A percentile compares a stretch with the other conserved stretches of the same genome.
phyloP scores from a whole-genome alignment of 2,329 filamentous ascomycete genomes.

The Pezicula carpinea region DNA sequence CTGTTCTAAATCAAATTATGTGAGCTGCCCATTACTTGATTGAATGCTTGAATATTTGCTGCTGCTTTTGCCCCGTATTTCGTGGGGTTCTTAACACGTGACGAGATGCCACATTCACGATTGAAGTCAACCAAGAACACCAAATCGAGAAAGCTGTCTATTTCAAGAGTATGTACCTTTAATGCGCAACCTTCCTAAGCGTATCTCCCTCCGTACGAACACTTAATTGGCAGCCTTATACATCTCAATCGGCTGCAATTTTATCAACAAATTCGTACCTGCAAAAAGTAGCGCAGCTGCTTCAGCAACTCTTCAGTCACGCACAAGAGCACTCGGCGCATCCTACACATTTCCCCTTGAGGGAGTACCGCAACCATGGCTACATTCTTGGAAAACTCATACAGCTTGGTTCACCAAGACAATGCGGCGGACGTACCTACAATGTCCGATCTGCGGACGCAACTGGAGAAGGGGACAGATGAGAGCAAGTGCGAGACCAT shows the following conservation, averaged over 20 bases:
- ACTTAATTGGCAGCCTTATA: slow-evolving; percentile 8
- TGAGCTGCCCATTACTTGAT: no score
- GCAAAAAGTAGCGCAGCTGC: slow-evolving; percentile 8
- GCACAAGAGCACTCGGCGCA: slow-evolving; percentile 16
- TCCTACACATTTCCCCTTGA: slow-evolving; percentile 12
- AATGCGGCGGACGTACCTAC: slow-evolving; percentile 90
- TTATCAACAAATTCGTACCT: slow-evolving; percentile 9
- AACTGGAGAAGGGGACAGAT: slow-evolving; percentile 90
- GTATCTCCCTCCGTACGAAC: slow-evolving; percentile 14
- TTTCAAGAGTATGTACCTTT: slow-evolving; percentile 14
- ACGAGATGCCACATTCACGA: slow-evolving; percentile 2
- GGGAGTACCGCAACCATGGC: slow-evolving; percentile 62
- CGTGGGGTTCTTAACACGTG: no score
- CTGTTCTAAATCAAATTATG: no score
- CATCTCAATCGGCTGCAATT: neutral
- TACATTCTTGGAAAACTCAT: slow-evolving; percentile 88
- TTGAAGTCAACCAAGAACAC: slow-evolving; percentile 10
- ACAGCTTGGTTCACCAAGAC: slow-evolving; percentile 97
- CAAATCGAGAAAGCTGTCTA: slow-evolving; percentile 9
- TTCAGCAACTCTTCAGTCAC: slow-evolving; percentile 12
- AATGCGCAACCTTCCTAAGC: slow-evolving; percentile 21
- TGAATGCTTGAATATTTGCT: no score
- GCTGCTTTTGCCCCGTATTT: no score
- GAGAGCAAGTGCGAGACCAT: slow-evolving; percentile 92
- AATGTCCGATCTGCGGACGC: slow-evolving; percentile 84